These are phyloP conservation scores for Achaetomiella virescens DNA, from an alignment of 495 filamentous ascomycete genomes.

Conservation along the genomic window DNA sequence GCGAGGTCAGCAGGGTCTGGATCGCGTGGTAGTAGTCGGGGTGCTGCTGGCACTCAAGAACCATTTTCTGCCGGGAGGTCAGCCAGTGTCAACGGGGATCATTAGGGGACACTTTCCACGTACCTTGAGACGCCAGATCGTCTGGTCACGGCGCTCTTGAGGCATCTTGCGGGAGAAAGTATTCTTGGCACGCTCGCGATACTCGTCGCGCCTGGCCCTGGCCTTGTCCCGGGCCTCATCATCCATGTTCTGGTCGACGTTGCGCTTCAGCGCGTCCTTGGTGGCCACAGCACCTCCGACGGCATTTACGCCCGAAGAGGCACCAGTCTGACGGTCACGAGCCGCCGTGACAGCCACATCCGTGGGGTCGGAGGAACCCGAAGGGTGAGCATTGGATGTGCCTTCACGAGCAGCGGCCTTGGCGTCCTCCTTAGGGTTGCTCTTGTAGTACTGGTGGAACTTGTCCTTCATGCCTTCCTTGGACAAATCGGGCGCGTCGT, in stretches of 20 bases:
- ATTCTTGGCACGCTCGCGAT: constrained; percentile 54
- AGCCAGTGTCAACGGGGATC: no score
- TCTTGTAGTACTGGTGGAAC: constrained; percentile 52
- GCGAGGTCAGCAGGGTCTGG: constrained; percentile 76
- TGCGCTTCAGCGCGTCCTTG: constrained; percentile 43
- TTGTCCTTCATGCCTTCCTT: constrained; percentile 64
- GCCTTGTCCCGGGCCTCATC: constrained; percentile 58
- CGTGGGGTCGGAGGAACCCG: constrained; percentile 20
- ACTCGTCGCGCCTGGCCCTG: constrained; percentile 34
- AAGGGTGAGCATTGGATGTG: constrained; percentile 25
- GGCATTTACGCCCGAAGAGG: constrained; percentile 48
- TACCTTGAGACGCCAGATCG: constrained; percentile 79
- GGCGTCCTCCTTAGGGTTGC: constrained; percentile 49
- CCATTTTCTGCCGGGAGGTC: constrained; percentile 64
- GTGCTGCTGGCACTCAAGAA: constrained; percentile 91
- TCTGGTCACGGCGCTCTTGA: constrained; percentile 88
- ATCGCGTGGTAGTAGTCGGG: constrained; percentile 87
- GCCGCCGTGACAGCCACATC: constrained; percentile 22
- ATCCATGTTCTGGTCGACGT: constrained; percentile 47
- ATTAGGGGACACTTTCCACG: no score
- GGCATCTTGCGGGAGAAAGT: constrained; percentile 83
- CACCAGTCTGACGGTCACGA: constrained; percentile 27
- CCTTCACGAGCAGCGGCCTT: constrained; percentile 28
- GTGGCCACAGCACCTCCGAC: constrained; percentile 45
- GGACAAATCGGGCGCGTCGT: constrained; percentile 76